Percentiles rank a stretch among this genome's conserved stretches.
Evolutionary conservation across 441 rosid species (phyloP).

Genomic region (Eutrema salsugineum): DNA sequence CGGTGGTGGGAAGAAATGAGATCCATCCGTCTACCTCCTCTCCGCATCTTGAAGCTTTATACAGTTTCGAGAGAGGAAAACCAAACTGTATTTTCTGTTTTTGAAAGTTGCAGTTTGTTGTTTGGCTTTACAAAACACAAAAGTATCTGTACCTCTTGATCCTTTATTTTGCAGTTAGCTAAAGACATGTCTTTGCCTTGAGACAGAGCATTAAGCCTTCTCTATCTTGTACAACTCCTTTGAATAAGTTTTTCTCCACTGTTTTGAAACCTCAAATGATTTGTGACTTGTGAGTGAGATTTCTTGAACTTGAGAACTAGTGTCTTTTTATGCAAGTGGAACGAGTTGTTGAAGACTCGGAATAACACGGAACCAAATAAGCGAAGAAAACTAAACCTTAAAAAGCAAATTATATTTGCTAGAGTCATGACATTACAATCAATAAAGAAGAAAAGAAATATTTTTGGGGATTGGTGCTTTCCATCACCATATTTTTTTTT

Average conservation of each 20-base stretch:
- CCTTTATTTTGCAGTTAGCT: constrained; percentile 10
- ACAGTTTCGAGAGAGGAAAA: constrained; percentile 10
- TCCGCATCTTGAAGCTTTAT: constrained; percentile 13
- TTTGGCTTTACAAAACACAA: constrained; percentile 9
- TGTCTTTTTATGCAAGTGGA: neutral
- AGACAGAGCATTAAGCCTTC: constrained; percentile 9
- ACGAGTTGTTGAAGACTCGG: neutral
- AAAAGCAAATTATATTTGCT: too few relatives aligned
- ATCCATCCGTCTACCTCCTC: constrained; percentile 6
- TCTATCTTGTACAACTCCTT: constrained; percentile 2
- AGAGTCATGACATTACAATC: too few relatives aligned
- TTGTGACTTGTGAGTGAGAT: neutral
- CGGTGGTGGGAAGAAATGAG: constrained; percentile 96
- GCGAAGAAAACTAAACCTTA: too few relatives aligned
- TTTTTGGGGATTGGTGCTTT: too few relatives aligned
- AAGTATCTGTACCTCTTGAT: constrained; percentile 7
- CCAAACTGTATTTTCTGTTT: constrained; percentile 19
- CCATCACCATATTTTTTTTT: too few relatives aligned
- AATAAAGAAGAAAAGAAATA: too few relatives aligned
- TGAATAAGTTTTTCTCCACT: constrained; percentile 7
- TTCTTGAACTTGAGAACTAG: neutral
- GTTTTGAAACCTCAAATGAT: neutral
- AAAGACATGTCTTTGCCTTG: constrained; percentile 21
- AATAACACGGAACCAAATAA: neutral
- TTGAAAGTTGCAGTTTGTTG: constrained; percentile 17